These are phyloP conservation scores for Tricholoma matsutake DNA, from an alignment of 768 basidiomycete species.

Conservation along the genomic window DNA sequence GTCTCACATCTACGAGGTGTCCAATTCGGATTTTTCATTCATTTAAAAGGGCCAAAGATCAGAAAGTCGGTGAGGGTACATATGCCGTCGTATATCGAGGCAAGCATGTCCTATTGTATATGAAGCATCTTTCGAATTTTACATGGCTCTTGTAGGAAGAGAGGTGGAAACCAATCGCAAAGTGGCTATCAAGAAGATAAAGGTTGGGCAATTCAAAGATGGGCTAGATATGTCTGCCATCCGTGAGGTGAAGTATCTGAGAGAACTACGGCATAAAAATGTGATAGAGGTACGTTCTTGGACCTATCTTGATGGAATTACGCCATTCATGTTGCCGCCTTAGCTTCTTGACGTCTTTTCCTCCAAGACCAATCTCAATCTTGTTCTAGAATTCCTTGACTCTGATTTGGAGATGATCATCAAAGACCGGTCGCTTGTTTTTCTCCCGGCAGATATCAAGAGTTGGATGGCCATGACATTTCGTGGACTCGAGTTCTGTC, in stretches of 20 bases:
- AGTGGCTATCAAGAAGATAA: slow-evolving; percentile 98
- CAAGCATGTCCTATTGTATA: slow-evolving; percentile 24
- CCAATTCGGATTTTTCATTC: background rate
- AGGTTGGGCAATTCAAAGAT: slow-evolving; percentile 95
- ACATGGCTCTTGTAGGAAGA: slow-evolving; percentile 47
- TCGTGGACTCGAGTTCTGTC: slow-evolving; percentile 97
- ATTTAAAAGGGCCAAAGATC: slow-evolving; percentile 64
- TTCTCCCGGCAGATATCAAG: slow-evolving; percentile 94
- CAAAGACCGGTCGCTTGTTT: slow-evolving; percentile 88
- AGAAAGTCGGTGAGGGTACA: slow-evolving; percentile 87
- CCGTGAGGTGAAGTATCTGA: slow-evolving; percentile 95
- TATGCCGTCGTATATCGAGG: slow-evolving; percentile 97
- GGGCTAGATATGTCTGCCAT: slow-evolving; percentile 99
- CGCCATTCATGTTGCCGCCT: background rate
- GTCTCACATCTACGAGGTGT: slow-evolving; percentile 6
- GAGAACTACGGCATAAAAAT: slow-evolving; percentile 92
- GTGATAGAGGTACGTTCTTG: slow-evolving; percentile 74
- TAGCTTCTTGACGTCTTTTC: slow-evolving; percentile 97
- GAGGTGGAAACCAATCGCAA: slow-evolving; percentile 74
- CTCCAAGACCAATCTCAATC: slow-evolving; percentile 92
- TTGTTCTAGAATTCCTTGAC: slow-evolving; percentile 95
- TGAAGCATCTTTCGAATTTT: background rate
- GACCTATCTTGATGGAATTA: background rate
- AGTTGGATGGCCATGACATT: slow-evolving; percentile 99
- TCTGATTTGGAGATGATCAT: slow-evolving; percentile 97